Evolutionary conservation across 805 yeast genomes (phyloP).

Genomic region (Jamesozyma spencerorum): DNA sequence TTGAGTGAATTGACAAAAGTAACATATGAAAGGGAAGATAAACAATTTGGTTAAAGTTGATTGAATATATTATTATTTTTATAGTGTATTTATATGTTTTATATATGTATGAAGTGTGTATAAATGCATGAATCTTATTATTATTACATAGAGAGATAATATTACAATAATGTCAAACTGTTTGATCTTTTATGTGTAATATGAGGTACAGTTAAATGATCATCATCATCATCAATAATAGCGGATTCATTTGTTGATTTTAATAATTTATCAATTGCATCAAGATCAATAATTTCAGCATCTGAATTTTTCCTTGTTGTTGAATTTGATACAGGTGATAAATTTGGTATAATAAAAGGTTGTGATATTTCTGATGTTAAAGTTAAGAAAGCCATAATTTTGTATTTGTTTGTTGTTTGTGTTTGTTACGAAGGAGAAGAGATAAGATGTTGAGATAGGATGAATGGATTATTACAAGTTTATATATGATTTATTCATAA

Average conservation of each 20-base stretch:
- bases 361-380: constrained; percentile 46
- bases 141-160: too few species aligned
- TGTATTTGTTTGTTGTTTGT: not conserved
- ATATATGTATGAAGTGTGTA: too few species aligned
- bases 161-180: not conserved
- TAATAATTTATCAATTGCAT: constrained; percentile 5
- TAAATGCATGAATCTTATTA: too few species aligned
- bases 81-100: too few species aligned
- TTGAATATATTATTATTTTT: too few species aligned
- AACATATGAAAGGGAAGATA: constrained; percentile 10
- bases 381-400: constrained; percentile 36
- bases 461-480: not conserved
- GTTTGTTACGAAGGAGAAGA: not conserved
- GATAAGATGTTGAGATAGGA: not conserved
- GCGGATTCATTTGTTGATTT: not conserved
- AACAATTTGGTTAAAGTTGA: constrained; percentile 12
- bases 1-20: constrained; percentile 9
- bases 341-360: constrained; percentile 57
- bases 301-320: constrained; percentile 27
- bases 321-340: constrained; percentile 45
- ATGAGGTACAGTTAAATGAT: not conserved
- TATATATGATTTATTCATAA: too few species aligned
- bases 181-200: not conserved
- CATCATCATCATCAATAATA: constrained; percentile 1
- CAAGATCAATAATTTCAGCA: constrained; percentile 7